Evolutionary conservation across 495 filamentous ascomycete genomes (phyloP), one percentile per base, ranked within the genome.

Genomic region (Amniculicola lignicola): DNA sequence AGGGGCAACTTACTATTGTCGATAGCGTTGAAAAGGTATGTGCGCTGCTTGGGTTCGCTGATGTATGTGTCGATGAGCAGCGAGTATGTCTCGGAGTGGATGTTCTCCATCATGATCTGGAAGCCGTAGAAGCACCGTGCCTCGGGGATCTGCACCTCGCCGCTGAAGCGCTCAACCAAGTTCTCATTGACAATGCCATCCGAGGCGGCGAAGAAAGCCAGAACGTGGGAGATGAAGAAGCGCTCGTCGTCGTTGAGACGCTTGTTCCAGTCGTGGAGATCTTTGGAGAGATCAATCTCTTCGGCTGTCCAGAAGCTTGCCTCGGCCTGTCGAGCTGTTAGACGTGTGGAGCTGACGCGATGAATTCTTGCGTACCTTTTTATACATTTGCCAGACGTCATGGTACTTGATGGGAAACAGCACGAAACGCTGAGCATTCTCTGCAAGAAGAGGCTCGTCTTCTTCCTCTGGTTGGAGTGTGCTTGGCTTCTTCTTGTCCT

Each of bases 101-200:
- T 96, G 78, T 99, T 99, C 83, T 99, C 93, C 88, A 99, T 97
- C 93, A 99, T 99, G 79, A 99, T 99, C 77, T 99, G 93, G 82
- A 99, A 99, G 61, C 93, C 93, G 72, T 98, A 98, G 83, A 98
- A 98, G 84, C 93, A 97, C 70, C 93, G 90, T 51, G 93, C 93
- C 77, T 98, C 93, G 28, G 93, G 92, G 59, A 95, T 84, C 77
- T 98, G 93, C 23, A 98, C 92, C 75, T 98, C 93, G 43, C 86
- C 88, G 60, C 87, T 92, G 83, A 98, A 98, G 61, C 93, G 89
- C 80, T 98, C 91, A 44, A 97, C 83, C 39, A 98, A 81, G 80
- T 98, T 98, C 82, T 98, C 93, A 70, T 98, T 98, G 79, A 98
- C 93, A 67, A 98, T 97, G 66, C 93, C 93, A 66, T 98, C 93